These are phyloP conservation scores for Trypanosoma vivax DNA, from an alignment of 208 protist genomes.

Conservation along the genomic window DNA sequence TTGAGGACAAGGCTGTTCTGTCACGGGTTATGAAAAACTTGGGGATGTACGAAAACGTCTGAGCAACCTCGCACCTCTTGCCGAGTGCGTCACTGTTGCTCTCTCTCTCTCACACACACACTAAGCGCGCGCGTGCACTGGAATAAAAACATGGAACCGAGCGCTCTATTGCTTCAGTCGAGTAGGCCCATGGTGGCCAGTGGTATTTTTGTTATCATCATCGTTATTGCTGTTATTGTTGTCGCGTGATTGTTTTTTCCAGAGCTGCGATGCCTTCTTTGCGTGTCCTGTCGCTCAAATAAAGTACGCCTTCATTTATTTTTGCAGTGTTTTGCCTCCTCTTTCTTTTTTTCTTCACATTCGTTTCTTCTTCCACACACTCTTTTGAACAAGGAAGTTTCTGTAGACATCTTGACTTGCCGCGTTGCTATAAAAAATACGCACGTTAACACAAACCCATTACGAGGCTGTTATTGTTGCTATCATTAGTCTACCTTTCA, in stretches of 20 bases:
- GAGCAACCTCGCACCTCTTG: not conserved
- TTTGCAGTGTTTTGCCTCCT: not conserved
- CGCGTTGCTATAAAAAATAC: slow-evolving; percentile 30
- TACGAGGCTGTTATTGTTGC: not conserved
- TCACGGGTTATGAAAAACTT: slow-evolving; percentile 74
- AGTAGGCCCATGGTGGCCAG: too few species aligned
- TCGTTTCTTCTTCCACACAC: not conserved
- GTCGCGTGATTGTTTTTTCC: too few species aligned
- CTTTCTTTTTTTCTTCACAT: slow-evolving; percentile 5
- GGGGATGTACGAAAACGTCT: slow-evolving; percentile 44
- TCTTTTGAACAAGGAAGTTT: too few species aligned
- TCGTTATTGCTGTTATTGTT: too few species aligned
- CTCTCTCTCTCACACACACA: not conserved
- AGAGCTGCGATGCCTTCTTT: too few species aligned
- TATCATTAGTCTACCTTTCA: not conserved
- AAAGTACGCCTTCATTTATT: slow-evolving; percentile 1
- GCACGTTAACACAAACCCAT: slow-evolving; percentile 8
- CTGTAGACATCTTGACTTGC: too few species aligned
- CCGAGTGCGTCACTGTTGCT: not conserved
- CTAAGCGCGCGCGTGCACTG: not conserved
- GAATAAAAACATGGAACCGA: not conserved
- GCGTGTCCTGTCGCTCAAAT: too few species aligned
- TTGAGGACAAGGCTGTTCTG: slow-evolving; percentile 75
- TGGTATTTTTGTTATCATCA: too few species aligned
- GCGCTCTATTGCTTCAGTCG: too few species aligned